Conservation (phyloP, 148 eudicot genomes). For the Agrostemma githago region DNA sequence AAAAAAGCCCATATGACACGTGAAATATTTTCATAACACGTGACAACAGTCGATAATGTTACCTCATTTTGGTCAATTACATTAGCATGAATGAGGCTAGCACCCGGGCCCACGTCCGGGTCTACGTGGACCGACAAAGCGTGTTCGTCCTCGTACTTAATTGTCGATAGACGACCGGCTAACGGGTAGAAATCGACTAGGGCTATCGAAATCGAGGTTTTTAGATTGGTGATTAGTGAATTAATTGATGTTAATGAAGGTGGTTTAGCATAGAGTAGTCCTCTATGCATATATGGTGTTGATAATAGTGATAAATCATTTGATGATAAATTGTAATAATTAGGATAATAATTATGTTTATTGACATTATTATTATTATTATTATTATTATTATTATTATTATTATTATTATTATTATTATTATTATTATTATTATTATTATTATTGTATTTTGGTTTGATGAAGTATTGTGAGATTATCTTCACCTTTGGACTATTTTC, state of each 20-base stretch:
- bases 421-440: neutral
- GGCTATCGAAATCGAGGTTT: conserved; percentile 5
- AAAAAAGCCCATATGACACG: conserved; percentile 21
- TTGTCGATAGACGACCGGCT: conserved; percentile 15
- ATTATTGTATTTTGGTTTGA: conserved; percentile 9
- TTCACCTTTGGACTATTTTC: neutral
- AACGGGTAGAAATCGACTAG: conserved; percentile 24
- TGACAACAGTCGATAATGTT: neutral
- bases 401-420: neutral
- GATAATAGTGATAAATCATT: conserved; percentile 9
- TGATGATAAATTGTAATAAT: conserved; percentile 13
- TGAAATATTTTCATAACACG: conserved; percentile 5
- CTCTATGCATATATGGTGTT: conserved; percentile 14
- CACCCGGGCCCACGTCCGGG: conserved; percentile 18
- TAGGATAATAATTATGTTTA: neutral
- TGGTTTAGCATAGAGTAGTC: conserved; percentile 22
- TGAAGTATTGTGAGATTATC: conserved; percentile 17
- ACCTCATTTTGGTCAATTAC: neutral
- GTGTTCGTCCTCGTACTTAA: neutral
- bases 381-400: neutral
- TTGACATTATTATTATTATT: neutral
- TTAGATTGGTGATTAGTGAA: conserved; percentile 1
- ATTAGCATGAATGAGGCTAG: conserved; percentile 1
- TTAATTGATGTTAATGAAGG: neutral
- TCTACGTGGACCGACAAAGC: conserved; percentile 10